Evolutionary conservation across 805 yeast species (phyloP).

Genomic region (Lipomyces starkeyi): DNA sequence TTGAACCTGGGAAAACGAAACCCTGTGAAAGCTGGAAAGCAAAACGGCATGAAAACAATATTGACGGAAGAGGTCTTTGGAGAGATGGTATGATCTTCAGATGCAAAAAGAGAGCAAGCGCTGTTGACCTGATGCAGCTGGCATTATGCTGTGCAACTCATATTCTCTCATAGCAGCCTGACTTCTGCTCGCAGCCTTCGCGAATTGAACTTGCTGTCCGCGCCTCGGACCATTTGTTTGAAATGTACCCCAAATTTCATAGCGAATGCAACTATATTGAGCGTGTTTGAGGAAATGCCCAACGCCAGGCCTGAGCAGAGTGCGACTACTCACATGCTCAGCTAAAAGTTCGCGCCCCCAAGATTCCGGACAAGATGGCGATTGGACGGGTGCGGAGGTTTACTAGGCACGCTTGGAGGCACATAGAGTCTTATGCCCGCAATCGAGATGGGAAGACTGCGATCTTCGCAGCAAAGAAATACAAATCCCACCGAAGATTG

Average conservation of each 20-base stretch:
- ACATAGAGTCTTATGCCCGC: not conserved
- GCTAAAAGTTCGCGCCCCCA: not conserved
- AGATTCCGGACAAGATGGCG: not conserved
- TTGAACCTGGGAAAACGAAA: too few species aligned
- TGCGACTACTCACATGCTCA: not conserved
- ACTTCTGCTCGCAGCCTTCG: not conserved
- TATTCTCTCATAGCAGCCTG: not conserved
- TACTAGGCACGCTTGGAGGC: not conserved
- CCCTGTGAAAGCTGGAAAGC: not conserved
- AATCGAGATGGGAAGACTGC: constrained; percentile 2
- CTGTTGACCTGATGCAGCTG: not conserved
- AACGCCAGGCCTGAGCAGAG: constrained; percentile 6
- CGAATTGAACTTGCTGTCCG: constrained; percentile 3
- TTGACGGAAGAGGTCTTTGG: not conserved
- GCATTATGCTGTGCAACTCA: not conserved
- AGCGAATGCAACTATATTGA: constrained; percentile 5
- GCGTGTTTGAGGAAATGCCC: constrained; percentile 4
- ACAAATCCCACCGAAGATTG: constrained; percentile 1
- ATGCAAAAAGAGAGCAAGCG: not conserved
- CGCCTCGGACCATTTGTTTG: not conserved
- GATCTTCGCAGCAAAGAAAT: not conserved
- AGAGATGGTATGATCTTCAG: not conserved
- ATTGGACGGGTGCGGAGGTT: not conserved
- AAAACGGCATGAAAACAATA: not conserved
- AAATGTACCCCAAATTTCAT: constrained; percentile 4